Evolutionary conservation across 2,329 filamentous ascomycete genomes (phyloP).

Genomic region (Botrytis galanthina): DNA sequence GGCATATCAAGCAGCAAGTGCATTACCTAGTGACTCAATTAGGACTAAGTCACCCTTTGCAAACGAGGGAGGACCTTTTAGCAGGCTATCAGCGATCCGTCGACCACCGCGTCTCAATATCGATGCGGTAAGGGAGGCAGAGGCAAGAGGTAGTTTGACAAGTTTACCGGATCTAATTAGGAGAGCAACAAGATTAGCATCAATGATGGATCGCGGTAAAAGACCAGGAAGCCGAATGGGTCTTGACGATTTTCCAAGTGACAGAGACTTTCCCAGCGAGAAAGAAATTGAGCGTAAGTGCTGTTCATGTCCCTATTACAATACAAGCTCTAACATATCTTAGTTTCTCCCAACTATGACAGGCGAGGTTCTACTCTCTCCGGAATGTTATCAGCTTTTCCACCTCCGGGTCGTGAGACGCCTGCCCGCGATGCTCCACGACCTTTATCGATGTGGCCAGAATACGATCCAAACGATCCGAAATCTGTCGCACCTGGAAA

Average conservation of each 20-base stretch:
- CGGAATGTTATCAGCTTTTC: constrained; percentile 65
- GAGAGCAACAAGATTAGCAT: constrained; percentile 80
- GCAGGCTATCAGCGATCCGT: constrained; percentile 54
- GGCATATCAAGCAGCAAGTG: constrained; percentile 48
- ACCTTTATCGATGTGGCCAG: constrained; percentile 40
- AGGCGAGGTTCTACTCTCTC: constrained; percentile 43
- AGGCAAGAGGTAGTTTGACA: constrained; percentile 84
- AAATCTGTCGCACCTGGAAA: constrained; percentile 25
- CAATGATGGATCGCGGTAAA: constrained; percentile 81
- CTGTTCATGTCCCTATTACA: neutral
- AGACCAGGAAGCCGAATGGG: constrained; percentile 59
- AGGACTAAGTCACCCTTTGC: constrained; percentile 2
- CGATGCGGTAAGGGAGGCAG: constrained; percentile 75
- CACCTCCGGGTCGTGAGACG: constrained; percentile 55
- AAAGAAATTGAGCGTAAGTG: constrained; percentile 33
- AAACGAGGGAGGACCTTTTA: constrained; percentile 32
- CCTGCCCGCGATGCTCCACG: constrained; percentile 43
- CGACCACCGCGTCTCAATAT: constrained; percentile 76
- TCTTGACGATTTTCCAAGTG: constrained; percentile 49
- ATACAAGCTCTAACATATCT: constrained; percentile 4
- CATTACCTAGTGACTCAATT: constrained; percentile 21
- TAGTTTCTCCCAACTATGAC: constrained; percentile 16
- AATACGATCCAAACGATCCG: constrained; percentile 27
- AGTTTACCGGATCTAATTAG: constrained; percentile 89
- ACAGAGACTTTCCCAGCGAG: constrained; percentile 34